These are phyloP conservation scores for Aspergillus sp. DNA, from an alignment of 2,329 filamentous ascomycete species.

Conservation along the genomic window DNA sequence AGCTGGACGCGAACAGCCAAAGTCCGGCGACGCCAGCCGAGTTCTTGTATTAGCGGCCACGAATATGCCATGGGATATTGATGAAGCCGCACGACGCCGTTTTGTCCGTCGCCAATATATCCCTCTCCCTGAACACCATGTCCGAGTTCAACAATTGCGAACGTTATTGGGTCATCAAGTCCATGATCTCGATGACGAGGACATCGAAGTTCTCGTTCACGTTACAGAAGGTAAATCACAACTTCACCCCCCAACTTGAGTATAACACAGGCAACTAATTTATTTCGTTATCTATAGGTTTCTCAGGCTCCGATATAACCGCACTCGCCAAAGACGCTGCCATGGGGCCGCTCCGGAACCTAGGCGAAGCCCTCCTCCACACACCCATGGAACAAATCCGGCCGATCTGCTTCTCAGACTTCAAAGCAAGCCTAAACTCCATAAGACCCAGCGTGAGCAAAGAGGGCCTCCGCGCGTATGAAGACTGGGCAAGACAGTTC, in stretches of 20 bases:
- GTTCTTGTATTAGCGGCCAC: constrained; percentile 94
- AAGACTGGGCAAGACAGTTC: constrained; percentile 91
- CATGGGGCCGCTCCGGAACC: constrained; percentile 88
- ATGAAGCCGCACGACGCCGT: constrained; percentile 85
- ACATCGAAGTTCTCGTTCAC: constrained; percentile 72
- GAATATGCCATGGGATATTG: constrained; percentile 96
- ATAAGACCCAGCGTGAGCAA: constrained; percentile 90
- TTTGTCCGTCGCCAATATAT: constrained; percentile 97
- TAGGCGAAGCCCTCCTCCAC: constrained; percentile 84
- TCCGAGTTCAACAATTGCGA: constrained; percentile 73
- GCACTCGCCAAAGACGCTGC: constrained; percentile 95
- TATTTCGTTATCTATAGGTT: constrained; percentile 59
- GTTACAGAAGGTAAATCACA: constrained; percentile 71
- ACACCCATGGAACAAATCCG: constrained; percentile 95
- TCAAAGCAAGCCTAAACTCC: constrained; percentile 75
- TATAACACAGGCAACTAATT: constrained; percentile 6
- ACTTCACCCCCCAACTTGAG: background rate
- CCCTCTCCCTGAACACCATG: constrained; percentile 81
- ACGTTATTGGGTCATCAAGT: constrained; percentile 85
- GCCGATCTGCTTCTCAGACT: constrained; percentile 79
- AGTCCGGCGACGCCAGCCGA: constrained; percentile 75
- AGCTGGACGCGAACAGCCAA: constrained; percentile 73
- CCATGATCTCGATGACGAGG: constrained; percentile 69
- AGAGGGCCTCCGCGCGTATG: constrained; percentile 80
- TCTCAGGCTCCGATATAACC: constrained; percentile 95